A percentile compares a stretch with the other conserved stretches of the same genome.
Evolutionary conservation across 148 eudicot species (phyloP).

Genomic region (Drosera capensis): DNA sequence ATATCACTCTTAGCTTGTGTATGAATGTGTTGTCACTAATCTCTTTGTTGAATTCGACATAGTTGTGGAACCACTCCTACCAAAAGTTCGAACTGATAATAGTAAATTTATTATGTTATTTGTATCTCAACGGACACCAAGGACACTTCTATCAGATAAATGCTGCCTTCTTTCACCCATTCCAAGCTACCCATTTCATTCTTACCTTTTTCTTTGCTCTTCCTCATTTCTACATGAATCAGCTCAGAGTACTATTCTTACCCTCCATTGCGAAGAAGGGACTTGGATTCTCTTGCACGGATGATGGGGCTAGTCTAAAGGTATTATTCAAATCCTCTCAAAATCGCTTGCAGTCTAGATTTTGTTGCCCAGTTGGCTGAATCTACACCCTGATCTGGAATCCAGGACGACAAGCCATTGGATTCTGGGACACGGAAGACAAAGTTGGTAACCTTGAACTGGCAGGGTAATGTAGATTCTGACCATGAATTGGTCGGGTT

Average conservation of each 20-base stretch:
- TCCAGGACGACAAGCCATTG: neutral
- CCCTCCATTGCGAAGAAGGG: conserved; percentile 27
- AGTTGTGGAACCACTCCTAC: too few relatives aligned
- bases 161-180: too few relatives aligned
- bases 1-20: too few relatives aligned
- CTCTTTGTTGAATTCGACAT: too few relatives aligned
- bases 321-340: conserved; percentile 15
- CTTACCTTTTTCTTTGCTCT: too few relatives aligned
- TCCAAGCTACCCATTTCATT: too few relatives aligned
- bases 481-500: conserved; percentile 37
- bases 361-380: neutral
- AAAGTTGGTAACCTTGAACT: conserved; percentile 58
- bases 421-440: conserved; percentile 26
- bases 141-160: too few relatives aligned
- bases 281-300: conserved; percentile 67
- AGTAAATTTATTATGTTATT: too few relatives aligned
- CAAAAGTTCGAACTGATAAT: too few relatives aligned
- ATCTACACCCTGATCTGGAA: neutral
- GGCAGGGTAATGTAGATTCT: conserved; percentile 22
- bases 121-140: too few relatives aligned
- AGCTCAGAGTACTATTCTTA: conserved; percentile 86
- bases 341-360: neutral
- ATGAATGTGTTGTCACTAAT: too few relatives aligned
- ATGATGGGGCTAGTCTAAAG: conserved; percentile 18
- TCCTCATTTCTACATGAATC: conserved; percentile 9